Evolutionary conservation across 805 yeast genomes (phyloP), one percentile per base, ranked within the genome.

Genomic region (Lipomyces spencermartinsiae): DNA sequence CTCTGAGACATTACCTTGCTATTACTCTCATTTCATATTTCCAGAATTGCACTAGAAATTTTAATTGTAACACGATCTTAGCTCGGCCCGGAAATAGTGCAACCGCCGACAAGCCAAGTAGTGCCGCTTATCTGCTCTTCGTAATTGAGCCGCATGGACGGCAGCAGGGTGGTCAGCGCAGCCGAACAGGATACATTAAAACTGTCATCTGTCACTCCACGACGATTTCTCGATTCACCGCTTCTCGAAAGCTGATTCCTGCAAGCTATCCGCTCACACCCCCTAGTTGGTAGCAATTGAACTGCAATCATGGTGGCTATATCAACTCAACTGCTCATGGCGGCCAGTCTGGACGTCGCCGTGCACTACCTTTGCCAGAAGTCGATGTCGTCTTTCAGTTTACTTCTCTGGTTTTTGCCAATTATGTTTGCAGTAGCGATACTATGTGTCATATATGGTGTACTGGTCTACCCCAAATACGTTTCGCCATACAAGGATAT

Each of bases 401-500:
- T 68, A 22, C 2, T 62, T 6, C 43, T 53, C 29, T 51, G 66
- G 51, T 64, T 29, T 37, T 12, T 64, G n/a, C 64, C 65, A 22
- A 6, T 63, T 31, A 35, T 61, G 34, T 5, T 46, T n/a, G 8
- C 25, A n/a, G 66, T 53, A 4, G 6, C 55, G 49, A 33, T 59
- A 10, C 6, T 61, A 19, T 49, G 55, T 37, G 10, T 43, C 6
- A 22, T 56, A 29, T 64, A 59, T 19, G 46, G 37, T 22, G 33
- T 69, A 6, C 51, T 64, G n/a, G 35, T 69, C 25, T 66, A 66
- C 43, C 70, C 64, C 6, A 51, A 61, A 16, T 63, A 61, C 35
- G 39, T 64, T 19, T 57, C 70, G 54, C 72, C 72, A 7, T 67
- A 61, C 64, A 56, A 66, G 16, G 29, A 65, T 35, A 31, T 69